These are phyloP conservation scores for Thamnidium elegans DNA, from an alignment of 192 early-diverging fungal species.

Conservation along the genomic window DNA sequence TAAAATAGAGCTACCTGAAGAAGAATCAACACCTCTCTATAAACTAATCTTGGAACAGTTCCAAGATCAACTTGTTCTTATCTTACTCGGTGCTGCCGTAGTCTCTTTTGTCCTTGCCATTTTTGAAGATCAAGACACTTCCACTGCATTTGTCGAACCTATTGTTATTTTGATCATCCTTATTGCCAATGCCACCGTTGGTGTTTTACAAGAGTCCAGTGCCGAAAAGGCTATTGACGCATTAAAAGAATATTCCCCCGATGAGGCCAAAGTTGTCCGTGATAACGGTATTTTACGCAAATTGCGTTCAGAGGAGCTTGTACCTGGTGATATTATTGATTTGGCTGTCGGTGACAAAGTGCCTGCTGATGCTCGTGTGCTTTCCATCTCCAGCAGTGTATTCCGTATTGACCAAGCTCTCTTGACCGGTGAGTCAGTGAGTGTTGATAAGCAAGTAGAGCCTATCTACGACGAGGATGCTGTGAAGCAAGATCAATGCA, in stretches of 20 bases:
- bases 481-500: conserved; percentile 95
- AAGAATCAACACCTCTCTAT: conserved; percentile 88
- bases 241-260: conserved; percentile 92
- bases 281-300: conserved; percentile 58
- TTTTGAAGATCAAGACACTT: conserved; percentile 68
- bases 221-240: conserved; percentile 99
- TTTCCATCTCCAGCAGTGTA: conserved; percentile 77
- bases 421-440: conserved; percentile 93
- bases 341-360: conserved; percentile 93
- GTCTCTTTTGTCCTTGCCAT: conserved; percentile 92
- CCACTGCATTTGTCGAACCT: conserved; percentile 97
- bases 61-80: conserved; percentile 97
- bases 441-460: conserved; percentile 78
- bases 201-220: conserved; percentile 93
- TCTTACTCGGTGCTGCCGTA: conserved; percentile 85
- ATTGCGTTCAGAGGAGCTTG: conserved; percentile 74
- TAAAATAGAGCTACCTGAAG: conserved; percentile 78
- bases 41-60: conserved; percentile 95
- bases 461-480: conserved; percentile 62
- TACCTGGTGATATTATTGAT: conserved; percentile 96
- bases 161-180: conserved; percentile 97
- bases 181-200: conserved; percentile 96
- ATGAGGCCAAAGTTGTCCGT: conserved; percentile 90
- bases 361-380: conserved; percentile 89
- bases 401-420: conserved; percentile 94